Evolutionary conservation across 2,329 filamentous ascomycete genomes (phyloP).

Genomic region (Penicillium sclerotiorum): DNA sequence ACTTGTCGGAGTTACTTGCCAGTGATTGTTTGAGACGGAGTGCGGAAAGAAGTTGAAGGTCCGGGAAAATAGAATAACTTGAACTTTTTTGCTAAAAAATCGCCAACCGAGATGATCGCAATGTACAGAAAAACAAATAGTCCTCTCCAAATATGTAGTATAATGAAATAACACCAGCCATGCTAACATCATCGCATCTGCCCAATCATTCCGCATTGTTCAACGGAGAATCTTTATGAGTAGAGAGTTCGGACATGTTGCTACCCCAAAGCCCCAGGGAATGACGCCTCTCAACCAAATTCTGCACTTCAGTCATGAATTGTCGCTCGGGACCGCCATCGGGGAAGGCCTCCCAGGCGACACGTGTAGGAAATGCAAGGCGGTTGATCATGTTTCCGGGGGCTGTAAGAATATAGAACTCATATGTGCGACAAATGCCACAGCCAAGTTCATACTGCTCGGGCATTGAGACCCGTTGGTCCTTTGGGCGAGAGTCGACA

Average conservation of each 20-base stretch:
- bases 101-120: too few relatives aligned
- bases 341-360: slow-evolving; percentile 42
- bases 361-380: slow-evolving; percentile 39
- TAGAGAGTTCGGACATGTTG: slow-evolving; percentile 39
- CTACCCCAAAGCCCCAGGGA: slow-evolving; percentile 39
- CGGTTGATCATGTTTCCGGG: slow-evolving; percentile 46
- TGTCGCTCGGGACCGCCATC: slow-evolving; percentile 34
- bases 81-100: too few relatives aligned
- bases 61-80: too few relatives aligned
- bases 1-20: too few relatives aligned
- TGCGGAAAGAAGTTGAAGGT: too few relatives aligned
- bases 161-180: background rate
- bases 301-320: slow-evolving; percentile 37
- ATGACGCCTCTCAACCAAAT: slow-evolving; percentile 39
- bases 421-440: slow-evolving; percentile 38
- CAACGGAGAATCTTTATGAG: slow-evolving; percentile 28
- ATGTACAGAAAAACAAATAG: too few relatives aligned
- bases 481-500: slow-evolving; percentile 34
- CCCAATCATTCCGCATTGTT: slow-evolving; percentile 5
- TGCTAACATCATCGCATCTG: background rate
- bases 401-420: slow-evolving; percentile 39
- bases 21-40: too few relatives aligned
- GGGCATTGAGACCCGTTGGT: slow-evolving; percentile 29
- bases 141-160: background rate
- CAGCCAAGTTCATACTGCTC: slow-evolving; percentile 40